phyloP scores from a whole-genome alignment of 163 green algal genomes.

The Scenedesmus sp. region DNA sequence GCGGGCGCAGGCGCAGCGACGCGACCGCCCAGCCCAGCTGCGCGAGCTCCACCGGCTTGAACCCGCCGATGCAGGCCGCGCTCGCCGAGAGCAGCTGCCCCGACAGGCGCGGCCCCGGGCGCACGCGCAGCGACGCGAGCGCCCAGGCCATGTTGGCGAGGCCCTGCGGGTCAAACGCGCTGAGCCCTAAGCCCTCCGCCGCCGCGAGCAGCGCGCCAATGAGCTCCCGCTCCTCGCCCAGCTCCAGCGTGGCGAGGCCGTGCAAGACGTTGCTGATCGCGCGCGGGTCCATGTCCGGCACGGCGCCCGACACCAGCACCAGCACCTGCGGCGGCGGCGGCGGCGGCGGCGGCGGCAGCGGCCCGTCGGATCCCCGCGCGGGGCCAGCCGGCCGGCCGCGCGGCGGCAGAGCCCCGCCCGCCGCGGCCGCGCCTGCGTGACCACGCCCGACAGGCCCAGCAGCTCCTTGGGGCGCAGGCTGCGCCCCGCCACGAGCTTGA shows the following conservation, averaged over 20 bases:
- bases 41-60: slow-evolving; percentile 34
- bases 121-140: slow-evolving; percentile 10
- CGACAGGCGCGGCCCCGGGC: background rate
- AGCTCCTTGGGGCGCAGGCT: slow-evolving; percentile 16
- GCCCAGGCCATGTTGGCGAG: slow-evolving; percentile 38
- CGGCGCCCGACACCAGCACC: slow-evolving; percentile 11
- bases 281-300: slow-evolving; percentile 14
- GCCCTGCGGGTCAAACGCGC: slow-evolving; percentile 20
- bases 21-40: slow-evolving; percentile 19
- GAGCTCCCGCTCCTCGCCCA: slow-evolving; percentile 24
- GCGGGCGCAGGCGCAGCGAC: background rate
- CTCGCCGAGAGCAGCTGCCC: slow-evolving; percentile 1
- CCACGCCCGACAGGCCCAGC: slow-evolving; percentile 5
- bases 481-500: background rate
- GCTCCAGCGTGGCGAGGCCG: slow-evolving; percentile 19
- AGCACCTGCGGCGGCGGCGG: slow-evolving; percentile 10
- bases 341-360: background rate
- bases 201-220: background rate
- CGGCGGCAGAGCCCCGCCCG: no score
- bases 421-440: slow-evolving; percentile 18
- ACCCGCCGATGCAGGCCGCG: background rate
- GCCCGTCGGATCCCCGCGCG: background rate
- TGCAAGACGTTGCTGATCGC: slow-evolving; percentile 33
- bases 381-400: background rate
- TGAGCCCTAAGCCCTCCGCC: background rate